Evolutionary conservation across 805 yeast genomes (phyloP), one percentile per base, ranked within the genome.

Genomic region (Isabelozyma pseudorhagii): DNA sequence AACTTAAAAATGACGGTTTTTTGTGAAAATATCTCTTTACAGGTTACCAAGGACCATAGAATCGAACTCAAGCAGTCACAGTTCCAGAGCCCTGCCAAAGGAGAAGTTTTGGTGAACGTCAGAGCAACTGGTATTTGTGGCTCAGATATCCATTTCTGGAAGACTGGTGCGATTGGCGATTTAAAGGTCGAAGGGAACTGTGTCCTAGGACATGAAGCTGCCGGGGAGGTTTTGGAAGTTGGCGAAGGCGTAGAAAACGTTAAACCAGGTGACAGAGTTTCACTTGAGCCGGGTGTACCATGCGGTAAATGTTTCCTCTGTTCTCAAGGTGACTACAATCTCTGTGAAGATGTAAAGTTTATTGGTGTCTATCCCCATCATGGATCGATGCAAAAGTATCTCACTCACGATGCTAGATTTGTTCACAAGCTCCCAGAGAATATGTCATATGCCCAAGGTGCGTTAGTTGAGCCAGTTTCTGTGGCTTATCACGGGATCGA

Each of bases 401-500:
- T 31, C 8, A 31, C 36, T 31, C 61, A 67, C 47, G 60, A 62
- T 42, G 63, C 65, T 28, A 53, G 63, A 34, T 69, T 61, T 48
- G 68, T 70, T 28, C 67, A 61, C 60, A 69, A 67, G 51, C 53
- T 74, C 14, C 77, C 78, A 38, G 74, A 67, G 13, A 55, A 58
- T 49, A 70, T 81, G 77, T 56, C 79, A 8, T 79, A 66, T 56
- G 78, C 72, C 48, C 76, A 78, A 54, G 85, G 84, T 36, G 84
- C 85, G 1, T 59, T 81, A 46, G 77, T 79, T 17, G 84, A 81
- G 63, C 84, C 83, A 2, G 65, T 81, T 34, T 68, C 78, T 14
- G 85, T 81, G 44, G 83, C 79, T 2, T 68, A 75, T 47, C 81
- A 79, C 47, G 85, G 82, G 27, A 69, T 81, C 43, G 73, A 72